phyloP scores from a whole-genome alignment of 257 asterid species.

The Linaria vulgaris region DNA sequence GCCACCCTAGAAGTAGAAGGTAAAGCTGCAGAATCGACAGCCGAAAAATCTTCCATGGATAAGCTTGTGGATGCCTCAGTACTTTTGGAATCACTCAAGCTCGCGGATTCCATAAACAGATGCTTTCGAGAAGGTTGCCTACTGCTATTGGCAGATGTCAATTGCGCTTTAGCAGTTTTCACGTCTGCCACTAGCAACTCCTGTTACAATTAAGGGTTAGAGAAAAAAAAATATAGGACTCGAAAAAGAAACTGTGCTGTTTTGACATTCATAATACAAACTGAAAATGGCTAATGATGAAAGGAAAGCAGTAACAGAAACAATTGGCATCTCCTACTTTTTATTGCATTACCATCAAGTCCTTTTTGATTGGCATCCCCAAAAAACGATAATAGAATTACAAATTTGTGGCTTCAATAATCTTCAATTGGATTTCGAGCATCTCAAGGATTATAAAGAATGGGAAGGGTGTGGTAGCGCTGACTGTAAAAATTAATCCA shows the following conservation, averaged over 20 bases:
- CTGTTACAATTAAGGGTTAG: constrained; percentile 39
- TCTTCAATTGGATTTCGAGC: not conserved
- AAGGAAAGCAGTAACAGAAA: constrained; percentile 6
- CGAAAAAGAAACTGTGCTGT: not conserved
- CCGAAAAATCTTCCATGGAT: constrained; percentile 51
- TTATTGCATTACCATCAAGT: not conserved
- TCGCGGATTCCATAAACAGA: constrained; percentile 58
- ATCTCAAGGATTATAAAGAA: no score
- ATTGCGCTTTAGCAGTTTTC: constrained; percentile 62
- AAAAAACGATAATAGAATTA: no score
- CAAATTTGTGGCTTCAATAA: not conserved
- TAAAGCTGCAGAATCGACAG: constrained; percentile 55
- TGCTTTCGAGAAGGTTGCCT: constrained; percentile 70
- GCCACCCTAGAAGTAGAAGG: constrained; percentile 71
- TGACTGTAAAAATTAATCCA: no score
- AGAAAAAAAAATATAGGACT: not conserved
- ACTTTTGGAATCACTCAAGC: constrained; percentile 62
- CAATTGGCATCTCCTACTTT: not conserved
- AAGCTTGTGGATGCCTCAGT: constrained; percentile 63
- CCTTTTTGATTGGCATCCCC: no score
- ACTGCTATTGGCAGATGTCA: constrained; percentile 50
- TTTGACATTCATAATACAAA: not conserved
- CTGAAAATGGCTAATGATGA: not conserved
- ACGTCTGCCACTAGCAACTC: constrained; percentile 53
- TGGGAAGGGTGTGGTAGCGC: no score